These are phyloP conservation scores for Dactylellina cionopaga DNA, from an alignment of 2,329 filamentous ascomycete species.

Conservation along the genomic window DNA sequence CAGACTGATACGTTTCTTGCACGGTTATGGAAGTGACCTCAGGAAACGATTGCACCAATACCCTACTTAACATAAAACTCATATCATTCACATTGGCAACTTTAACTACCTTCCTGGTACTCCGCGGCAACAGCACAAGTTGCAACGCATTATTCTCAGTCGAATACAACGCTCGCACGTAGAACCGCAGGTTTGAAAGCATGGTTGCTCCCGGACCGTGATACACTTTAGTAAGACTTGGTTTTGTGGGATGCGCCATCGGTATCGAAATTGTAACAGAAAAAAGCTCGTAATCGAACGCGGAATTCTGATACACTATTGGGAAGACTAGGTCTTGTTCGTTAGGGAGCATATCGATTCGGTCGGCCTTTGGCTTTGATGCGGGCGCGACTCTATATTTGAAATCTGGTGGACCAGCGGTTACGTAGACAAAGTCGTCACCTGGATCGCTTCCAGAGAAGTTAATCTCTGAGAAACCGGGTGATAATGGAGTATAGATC, in stretches of 20 bases:
- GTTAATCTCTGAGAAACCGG: not conserved
- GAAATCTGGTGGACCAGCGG: conserved; percentile 6
- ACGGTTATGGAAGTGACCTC: conserved; percentile 1
- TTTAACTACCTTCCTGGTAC: not conserved
- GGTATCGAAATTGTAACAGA: conserved; percentile 32
- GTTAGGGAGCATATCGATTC: not conserved
- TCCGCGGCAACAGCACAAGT: conserved; percentile 48
- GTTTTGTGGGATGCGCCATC: conserved; percentile 24
- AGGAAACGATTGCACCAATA: conserved; percentile 21
- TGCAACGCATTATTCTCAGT: conserved; percentile 26
- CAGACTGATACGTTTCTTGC: conserved; percentile 1
- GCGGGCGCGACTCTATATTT: conserved; percentile 13
- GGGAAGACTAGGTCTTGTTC: conserved; percentile 52
- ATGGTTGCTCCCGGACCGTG: conserved; percentile 52
- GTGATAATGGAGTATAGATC: not conserved
- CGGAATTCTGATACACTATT: conserved; percentile 25
- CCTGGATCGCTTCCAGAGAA: not conserved
- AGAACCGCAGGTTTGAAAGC: conserved; percentile 54
- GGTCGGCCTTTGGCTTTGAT: conserved; percentile 10
- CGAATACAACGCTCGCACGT: conserved; percentile 28
- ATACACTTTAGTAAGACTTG: conserved; percentile 37
- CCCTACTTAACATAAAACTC: conserved; percentile 44
- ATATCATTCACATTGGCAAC: conserved; percentile 8
- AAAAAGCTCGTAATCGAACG: conserved; percentile 18
- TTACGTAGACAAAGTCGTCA: not conserved